Percentiles rank a stretch among this genome's conserved stretches.
Evolutionary conservation across 306 rosid genomes (phyloP).

Genomic region (Sesbania bispinosa): DNA sequence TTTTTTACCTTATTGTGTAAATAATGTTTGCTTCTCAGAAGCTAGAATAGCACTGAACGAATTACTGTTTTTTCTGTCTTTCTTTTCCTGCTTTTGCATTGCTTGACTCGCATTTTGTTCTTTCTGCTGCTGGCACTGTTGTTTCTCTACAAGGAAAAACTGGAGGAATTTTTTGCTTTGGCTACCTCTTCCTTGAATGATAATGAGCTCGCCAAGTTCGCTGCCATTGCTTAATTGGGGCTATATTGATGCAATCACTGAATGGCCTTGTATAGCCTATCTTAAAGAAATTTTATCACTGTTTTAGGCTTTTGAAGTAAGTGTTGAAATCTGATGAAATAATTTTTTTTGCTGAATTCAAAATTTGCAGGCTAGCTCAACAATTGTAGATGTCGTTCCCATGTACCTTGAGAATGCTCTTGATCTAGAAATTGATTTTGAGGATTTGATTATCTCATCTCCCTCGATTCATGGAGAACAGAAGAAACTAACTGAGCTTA

Average conservation of each 20-base stretch:
- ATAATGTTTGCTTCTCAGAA: conserved; percentile 2
- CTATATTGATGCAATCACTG: background rate
- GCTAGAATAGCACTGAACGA: conserved; percentile 6
- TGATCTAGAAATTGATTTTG: conserved; percentile 47
- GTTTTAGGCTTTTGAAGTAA: background rate
- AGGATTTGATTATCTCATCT: conserved; percentile 48
- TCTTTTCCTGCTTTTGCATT: no score
- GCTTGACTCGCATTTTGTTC: no score
- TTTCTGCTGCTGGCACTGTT: no score
- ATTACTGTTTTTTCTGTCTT: no score
- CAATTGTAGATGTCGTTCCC: conserved; percentile 73
- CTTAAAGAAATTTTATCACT: background rate
- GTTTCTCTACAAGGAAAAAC: no score
- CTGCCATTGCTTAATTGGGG: no score
- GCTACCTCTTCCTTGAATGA: no score
- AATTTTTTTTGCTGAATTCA: conserved; percentile 9
- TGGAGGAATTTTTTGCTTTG: no score
- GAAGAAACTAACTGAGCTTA: conserved; percentile 31
- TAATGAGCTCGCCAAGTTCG: no score
- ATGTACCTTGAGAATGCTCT: conserved; percentile 46
- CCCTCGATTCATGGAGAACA: conserved; percentile 39
- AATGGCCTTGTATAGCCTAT: background rate
- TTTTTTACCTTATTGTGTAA: background rate
- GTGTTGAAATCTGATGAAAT: background rate
- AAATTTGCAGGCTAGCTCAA: conserved; percentile 53